Base-by-base conservation (phyloP, 805 yeast species). In the Saturnispora serradocipensis region DNA sequence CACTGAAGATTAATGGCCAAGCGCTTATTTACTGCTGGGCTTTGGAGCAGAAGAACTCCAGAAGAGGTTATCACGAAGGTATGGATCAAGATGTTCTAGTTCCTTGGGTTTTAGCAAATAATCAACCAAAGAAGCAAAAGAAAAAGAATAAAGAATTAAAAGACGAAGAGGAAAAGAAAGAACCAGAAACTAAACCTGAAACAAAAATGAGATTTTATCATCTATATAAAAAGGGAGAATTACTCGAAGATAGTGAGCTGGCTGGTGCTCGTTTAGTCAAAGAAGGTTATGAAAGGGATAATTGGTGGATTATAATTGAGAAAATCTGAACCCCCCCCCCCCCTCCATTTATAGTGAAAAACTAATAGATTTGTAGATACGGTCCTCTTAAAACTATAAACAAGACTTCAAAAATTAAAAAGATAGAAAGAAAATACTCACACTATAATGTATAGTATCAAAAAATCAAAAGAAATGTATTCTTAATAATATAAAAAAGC, bases 11-110 rank as follows among this genome's bases (percentile, higher is more conserved):
- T 0, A 81, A 80, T 0, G 97, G 96, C 1, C 77, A 75, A 49
- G 86, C 88, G 0, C 69, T 93, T 59, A 77, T 93, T 7, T 93
- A 91, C 65, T 95, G 95, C 49, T 93, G 99, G 99, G 99, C 99
- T 0, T 67, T 93, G 49, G 99, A 93, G 58, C 99, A 93, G 66
- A 86, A 83, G 52, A 76, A 73, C 24, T 86, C 96, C 0, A 74
- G 97, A 58, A 75, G 98, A 59, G 98, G 98, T 0, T 93, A 88
- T 69, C 82, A 85, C 57, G 90, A 82, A 58, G 95, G 95, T 10
- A 89, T 85, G 80, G 89, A 86, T 50, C 98, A 88, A 64, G 99
- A 93, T 63, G 86, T 91, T 1, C 68, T 93, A 60, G 96, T 93
- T 18, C 99, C 99, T 0, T 93, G 99, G 99, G 96, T 90, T 2